Percentiles rank a stretch among this genome's conserved stretches.
Conservation (phyloP, 768 basidiomycete species). For the Kwoniella botswanensis region DNA sequence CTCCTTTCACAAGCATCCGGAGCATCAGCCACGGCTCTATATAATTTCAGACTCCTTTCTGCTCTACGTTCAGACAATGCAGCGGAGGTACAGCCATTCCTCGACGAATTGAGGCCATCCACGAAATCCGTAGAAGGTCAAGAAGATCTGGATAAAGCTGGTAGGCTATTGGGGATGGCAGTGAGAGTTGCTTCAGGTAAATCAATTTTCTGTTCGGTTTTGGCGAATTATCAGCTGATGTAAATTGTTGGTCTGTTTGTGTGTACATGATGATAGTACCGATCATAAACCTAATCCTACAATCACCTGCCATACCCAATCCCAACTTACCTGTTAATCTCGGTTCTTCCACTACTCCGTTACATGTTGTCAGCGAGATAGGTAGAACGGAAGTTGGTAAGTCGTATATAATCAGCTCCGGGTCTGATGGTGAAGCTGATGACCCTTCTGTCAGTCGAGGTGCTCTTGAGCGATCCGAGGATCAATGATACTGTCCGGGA, state of each 20-base stretch:
- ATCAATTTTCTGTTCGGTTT: neutral
- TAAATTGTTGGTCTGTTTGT: neutral
- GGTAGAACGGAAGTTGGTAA: constrained; percentile 45
- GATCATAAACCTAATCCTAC: constrained; percentile 30
- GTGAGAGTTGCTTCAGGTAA: constrained; percentile 48
- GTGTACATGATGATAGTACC: constrained; percentile 20
- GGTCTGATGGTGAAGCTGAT: neutral
- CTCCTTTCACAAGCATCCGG: constrained; percentile 6
- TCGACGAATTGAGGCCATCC: constrained; percentile 47
- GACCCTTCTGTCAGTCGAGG: constrained; percentile 66
- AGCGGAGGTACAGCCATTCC: constrained; percentile 48
- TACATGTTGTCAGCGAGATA: constrained; percentile 48
- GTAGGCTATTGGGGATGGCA: constrained; percentile 38
- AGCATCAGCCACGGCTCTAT: constrained; percentile 37
- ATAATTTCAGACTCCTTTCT: constrained; percentile 52
- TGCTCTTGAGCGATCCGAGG: constrained; percentile 77
- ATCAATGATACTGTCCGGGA: constrained; percentile 81
- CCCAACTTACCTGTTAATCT: constrained; percentile 32
- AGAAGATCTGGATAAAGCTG: constrained; percentile 30
- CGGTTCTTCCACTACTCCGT: constrained; percentile 29
- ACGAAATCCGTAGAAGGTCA: constrained; percentile 21
- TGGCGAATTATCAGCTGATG: neutral
- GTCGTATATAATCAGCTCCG: neutral
- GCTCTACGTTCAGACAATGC: constrained; percentile 54
- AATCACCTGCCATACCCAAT: constrained; percentile 20